These are phyloP conservation scores for Monilinia vaccinii-corymbosi DNA, from an alignment of 2,329 filamentous ascomycete genomes.

Conservation along the genomic window DNA sequence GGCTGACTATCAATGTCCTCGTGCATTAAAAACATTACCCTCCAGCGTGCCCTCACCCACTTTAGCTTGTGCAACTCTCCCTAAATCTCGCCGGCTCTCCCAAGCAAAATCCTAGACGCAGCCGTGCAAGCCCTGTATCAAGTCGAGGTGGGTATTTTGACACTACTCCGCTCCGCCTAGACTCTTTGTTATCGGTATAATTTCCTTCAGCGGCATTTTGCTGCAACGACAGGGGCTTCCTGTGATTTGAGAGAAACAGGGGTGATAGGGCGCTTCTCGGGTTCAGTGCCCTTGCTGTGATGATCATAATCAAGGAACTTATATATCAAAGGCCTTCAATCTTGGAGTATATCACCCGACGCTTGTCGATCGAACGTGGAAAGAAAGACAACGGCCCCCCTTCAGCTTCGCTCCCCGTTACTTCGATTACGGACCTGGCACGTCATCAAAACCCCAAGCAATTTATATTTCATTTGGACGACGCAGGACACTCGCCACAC, in stretches of 20 bases:
- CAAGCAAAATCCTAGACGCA: slow-evolving; percentile 13
- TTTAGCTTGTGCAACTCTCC: slow-evolving; percentile 9
- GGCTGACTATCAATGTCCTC: slow-evolving; percentile 16
- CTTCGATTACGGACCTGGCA: slow-evolving; percentile 22
- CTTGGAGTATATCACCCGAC: slow-evolving; percentile 27
- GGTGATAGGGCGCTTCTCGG: slow-evolving; percentile 25
- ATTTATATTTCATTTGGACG: slow-evolving; percentile 28
- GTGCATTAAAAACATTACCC: slow-evolving; percentile 13
- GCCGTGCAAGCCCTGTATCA: slow-evolving; percentile 19
- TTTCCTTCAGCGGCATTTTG: slow-evolving; percentile 21
- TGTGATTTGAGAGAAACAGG: slow-evolving; percentile 20
- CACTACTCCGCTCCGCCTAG: slow-evolving; percentile 19
- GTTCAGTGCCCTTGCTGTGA: slow-evolving; percentile 25
- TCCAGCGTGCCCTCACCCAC: slow-evolving; percentile 11
- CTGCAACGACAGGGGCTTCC: slow-evolving; percentile 17
- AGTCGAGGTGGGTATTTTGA: slow-evolving; percentile 14
- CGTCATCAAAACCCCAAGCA: slow-evolving; percentile 27
- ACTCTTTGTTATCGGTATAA: slow-evolving; percentile 17
- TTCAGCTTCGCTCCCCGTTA: slow-evolving; percentile 18
- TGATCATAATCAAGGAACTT: slow-evolving; percentile 25
- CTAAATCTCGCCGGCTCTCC: slow-evolving; percentile 10
- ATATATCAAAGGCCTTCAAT: slow-evolving; percentile 23
- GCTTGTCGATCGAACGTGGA: slow-evolving; percentile 27
- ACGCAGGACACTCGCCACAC: slow-evolving; percentile 24
- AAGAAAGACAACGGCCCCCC: slow-evolving; percentile 23